Conservation (phyloP, 1,284 basidiomycete genomes). For the Sphagnurus paluster region DNA sequence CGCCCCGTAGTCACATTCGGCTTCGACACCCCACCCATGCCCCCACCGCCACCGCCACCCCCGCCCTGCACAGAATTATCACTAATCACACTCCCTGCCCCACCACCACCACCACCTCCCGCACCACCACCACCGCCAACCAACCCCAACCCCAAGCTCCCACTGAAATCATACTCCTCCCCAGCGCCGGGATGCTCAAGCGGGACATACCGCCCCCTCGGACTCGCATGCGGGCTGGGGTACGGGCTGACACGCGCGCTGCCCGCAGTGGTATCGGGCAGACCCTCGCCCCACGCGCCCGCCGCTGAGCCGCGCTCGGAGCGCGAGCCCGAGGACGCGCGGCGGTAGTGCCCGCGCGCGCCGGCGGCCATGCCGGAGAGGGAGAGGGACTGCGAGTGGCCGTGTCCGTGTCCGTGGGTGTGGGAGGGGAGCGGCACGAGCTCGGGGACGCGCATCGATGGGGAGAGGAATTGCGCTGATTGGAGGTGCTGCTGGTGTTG, state of each 20-base stretch:
- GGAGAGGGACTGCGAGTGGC: conserved; percentile 15
- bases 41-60: no score
- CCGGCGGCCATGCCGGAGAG: conserved; percentile 1
- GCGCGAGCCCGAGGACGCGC: conserved; percentile 60
- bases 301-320: conserved; percentile 37
- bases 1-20: conserved; percentile 72
- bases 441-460: conserved; percentile 11
- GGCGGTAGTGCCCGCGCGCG: conserved; percentile 47
- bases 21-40: conserved; percentile 38
- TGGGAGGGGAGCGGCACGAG: conserved; percentile 5
- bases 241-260: conserved; percentile 47
- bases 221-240: conserved; percentile 57
- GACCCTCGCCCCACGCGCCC: conserved; percentile 22
- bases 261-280: conserved; percentile 3
- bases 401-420: no score
- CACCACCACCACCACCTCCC: background rate
- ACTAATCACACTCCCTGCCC: no score
- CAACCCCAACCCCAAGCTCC: background rate
- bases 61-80: no score
- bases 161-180: conserved; percentile 15
- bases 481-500: conserved; percentile 6
- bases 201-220: conserved; percentile 22
- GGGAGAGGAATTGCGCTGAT: conserved; percentile 16
- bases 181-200: conserved; percentile 1
- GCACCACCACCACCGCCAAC: background rate